Percentiles rank a stretch among this genome's conserved stretches.
phyloP scores from a whole-genome alignment of 2,329 filamentous ascomycete species.

The Penicillium hesseltinei region DNA sequence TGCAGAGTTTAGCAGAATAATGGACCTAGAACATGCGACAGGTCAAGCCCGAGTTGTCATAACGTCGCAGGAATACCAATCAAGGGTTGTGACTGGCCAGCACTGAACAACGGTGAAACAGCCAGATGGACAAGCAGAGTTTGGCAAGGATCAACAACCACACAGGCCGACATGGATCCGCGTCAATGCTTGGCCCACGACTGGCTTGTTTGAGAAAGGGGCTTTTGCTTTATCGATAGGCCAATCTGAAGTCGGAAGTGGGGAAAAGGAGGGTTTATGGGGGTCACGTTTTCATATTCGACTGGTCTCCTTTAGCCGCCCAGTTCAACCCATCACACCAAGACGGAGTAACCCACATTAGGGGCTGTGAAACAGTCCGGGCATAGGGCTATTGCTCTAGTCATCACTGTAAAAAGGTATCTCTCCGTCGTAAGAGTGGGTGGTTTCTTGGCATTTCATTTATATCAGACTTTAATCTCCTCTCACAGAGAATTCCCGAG shows the following conservation, averaged over 20 bases:
- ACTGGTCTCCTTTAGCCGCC: constrained; percentile 7
- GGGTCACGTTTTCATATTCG: not conserved
- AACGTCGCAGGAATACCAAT: constrained; percentile 6
- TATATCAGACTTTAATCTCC: constrained; percentile 19
- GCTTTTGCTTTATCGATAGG: constrained; percentile 12
- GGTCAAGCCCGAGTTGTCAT: constrained; percentile 2
- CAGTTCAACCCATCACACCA: not conserved
- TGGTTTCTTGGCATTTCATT: constrained; percentile 16
- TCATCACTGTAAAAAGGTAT: not conserved
- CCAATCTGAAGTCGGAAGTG: constrained; percentile 13
- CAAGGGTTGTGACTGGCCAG: constrained; percentile 13
- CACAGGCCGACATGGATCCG: constrained; percentile 10
- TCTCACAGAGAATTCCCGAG: constrained; percentile 2
- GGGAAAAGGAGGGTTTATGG: constrained; percentile 2
- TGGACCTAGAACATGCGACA: constrained; percentile 14
- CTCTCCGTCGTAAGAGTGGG: not conserved
- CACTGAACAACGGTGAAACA: constrained; percentile 20
- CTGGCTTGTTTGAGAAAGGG: constrained; percentile 18
- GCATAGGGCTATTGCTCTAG: not conserved
- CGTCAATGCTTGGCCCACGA: constrained; percentile 7
- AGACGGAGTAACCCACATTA: not conserved
- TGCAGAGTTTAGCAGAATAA: not conserved
- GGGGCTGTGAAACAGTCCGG: not conserved
- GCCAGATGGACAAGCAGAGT: not conserved
- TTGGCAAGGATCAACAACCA: constrained; percentile 12